Evolutionary conservation across 2,329 filamentous ascomycete genomes (phyloP), one percentile per base, ranked within the genome.

Genomic region (Albophoma yamanashiensis): DNA sequence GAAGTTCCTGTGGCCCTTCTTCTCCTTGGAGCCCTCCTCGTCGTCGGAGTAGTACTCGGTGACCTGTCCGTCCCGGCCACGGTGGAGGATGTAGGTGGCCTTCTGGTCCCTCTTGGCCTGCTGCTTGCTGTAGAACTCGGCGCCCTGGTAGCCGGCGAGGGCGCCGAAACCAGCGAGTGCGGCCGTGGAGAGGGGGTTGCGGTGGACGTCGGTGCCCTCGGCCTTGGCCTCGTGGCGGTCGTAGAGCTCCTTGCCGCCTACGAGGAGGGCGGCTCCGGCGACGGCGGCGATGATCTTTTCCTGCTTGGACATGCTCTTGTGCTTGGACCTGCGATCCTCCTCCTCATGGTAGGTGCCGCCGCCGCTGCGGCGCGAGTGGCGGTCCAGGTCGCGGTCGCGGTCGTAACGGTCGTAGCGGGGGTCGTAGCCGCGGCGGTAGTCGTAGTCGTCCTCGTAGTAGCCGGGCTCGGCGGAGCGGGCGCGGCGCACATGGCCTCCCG

Each of bases 251-350:
- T 88, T 88, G 57, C 83, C 83, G 57, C 84, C 85, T 12, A 84
- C 82, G n/a, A 83, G 82, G 27, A 88, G 73, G 39, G 85, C 82
- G 58, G 85, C 85, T 50, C 85, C 85, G 42, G 83, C 81, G 40
- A 87, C 79, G n/a, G 83, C 85, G 27, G 85, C 85, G 55, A 87
- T 78, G 63, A 88, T 85, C 73, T 87, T 86, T 65, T 88, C 81
- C 67, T 87, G 82, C 73, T 86, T 83, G 62, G 79, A 80, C 61
- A 87, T 73, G 63, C 70, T 68, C 64, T 71, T 74, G 74, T 62
- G 81, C 76, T 65, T 82, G 77, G 65, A 22, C 73, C 66, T 69
- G 58, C 71, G 70, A n/a, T 71, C 81, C 62, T 89, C 86, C 63
- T 87, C 85, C 62, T 89, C 82, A 64, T 81, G 78, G 68, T 78